Conservation (phyloP, 2,329 filamentous ascomycete species). For the Colletotrichum musae region DNA sequence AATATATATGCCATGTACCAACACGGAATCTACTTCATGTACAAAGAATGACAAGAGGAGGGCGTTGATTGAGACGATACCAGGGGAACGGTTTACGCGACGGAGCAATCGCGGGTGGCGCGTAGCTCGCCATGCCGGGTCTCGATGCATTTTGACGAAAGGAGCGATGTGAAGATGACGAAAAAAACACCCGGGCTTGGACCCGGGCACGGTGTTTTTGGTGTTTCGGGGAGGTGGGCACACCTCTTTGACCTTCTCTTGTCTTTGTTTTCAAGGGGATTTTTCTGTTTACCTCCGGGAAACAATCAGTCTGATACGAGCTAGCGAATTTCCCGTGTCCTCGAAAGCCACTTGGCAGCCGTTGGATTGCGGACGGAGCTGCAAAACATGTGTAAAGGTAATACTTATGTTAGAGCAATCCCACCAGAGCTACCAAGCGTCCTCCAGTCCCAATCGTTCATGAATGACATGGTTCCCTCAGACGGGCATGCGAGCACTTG, state of each 20-base stretch:
- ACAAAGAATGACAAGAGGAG: slow-evolving; percentile 26
- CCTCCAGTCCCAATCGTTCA: neutral
- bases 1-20: slow-evolving; percentile 13
- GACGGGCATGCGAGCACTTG: too few species aligned
- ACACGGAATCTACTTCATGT: slow-evolving; percentile 25
- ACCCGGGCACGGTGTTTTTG: slow-evolving; percentile 27
- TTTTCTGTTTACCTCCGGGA: neutral
- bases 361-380: slow-evolving; percentile 9
- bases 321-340: neutral
- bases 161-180: slow-evolving; percentile 27
- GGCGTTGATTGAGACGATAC: neutral
- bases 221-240: slow-evolving; percentile 23
- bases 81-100: slow-evolving; percentile 6
- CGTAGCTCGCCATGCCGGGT: neutral
- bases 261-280: slow-evolving; percentile 3
- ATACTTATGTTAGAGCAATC: slow-evolving; percentile 35
- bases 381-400: slow-evolving; percentile 31
- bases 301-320: slow-evolving; percentile 5
- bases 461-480: neutral
- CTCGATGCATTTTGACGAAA: slow-evolving; percentile 20
- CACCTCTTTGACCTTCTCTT: neutral
- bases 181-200: slow-evolving; percentile 23
- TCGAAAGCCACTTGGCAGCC: neutral
- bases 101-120: neutral
- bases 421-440: neutral